A percentile compares a stretch with the other conserved stretches of the same genome.
Evolutionary conservation across 164 flowering plant species (phyloP).

Genomic region (Umbellularia californica): DNA sequence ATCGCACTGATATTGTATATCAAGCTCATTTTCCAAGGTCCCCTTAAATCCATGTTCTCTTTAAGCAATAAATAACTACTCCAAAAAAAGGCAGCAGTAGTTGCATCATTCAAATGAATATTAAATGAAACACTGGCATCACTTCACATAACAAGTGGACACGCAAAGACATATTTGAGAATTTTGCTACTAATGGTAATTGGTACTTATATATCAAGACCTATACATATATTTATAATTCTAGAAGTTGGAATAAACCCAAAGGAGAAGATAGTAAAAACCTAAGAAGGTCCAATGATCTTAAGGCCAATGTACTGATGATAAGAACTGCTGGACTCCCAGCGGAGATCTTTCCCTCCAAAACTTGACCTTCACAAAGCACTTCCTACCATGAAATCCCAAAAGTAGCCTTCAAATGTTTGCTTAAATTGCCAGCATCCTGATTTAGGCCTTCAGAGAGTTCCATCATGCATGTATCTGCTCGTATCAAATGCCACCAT

Average conservation of each 20-base stretch:
- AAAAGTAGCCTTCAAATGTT: conserved; percentile 57
- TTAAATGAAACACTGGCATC: too few species aligned
- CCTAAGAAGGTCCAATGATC: conserved; percentile 81
- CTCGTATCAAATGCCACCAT: conserved; percentile 4
- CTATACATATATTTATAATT: not conserved
- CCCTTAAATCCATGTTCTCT: too few species aligned
- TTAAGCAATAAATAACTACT: too few species aligned
- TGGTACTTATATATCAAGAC: too few species aligned
- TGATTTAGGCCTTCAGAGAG: conserved; percentile 33
- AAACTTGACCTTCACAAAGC: conserved; percentile 46
- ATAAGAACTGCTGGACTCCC: conserved; percentile 79
- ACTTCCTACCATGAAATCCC: conserved; percentile 64
- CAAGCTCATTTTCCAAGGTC: too few species aligned
- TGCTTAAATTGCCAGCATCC: conserved; percentile 42
- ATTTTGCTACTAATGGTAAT: too few species aligned
- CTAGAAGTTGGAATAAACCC: not conserved
- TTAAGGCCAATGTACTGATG: conserved; percentile 64
- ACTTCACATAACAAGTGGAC: too few species aligned
- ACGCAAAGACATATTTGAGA: too few species aligned
- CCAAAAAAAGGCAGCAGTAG: too few species aligned
- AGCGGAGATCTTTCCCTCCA: conserved; percentile 57
- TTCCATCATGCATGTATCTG: conserved; percentile 60
- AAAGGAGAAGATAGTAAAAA: conserved; percentile 13
- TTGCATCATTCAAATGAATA: too few species aligned
- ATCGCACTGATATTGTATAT: too few species aligned